These are phyloP conservation scores for Alopecurus myosuroides DNA, from an alignment of 176 grass and related monocot species.

Conservation along the genomic window DNA sequence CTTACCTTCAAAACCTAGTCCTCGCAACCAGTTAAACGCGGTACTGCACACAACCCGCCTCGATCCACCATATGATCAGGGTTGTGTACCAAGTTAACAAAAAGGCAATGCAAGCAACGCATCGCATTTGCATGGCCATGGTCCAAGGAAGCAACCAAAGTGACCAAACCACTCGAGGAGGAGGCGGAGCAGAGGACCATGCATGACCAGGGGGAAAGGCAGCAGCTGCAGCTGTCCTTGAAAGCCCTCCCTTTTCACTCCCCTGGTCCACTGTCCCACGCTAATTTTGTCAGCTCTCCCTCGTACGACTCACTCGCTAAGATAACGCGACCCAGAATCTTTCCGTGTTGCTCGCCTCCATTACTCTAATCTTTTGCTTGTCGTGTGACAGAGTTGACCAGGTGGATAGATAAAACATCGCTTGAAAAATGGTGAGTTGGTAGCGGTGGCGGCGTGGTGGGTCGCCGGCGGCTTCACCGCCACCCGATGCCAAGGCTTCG, in stretches of 20 bases:
- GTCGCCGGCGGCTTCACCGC: background rate
- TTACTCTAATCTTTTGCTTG: background rate
- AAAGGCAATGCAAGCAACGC: background rate
- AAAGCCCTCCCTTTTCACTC: background rate
- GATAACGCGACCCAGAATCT: background rate
- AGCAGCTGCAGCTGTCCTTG: background rate
- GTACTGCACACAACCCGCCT: background rate
- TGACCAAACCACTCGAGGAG: background rate
- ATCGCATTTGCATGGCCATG: background rate
- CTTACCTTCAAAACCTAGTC: background rate
- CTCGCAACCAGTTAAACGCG: background rate
- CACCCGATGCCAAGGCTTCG: background rate
- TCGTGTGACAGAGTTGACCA: slow-evolving; percentile 22
- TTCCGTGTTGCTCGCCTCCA: background rate
- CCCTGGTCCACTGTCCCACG: slow-evolving; percentile 19
- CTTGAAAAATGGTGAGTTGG: background rate
- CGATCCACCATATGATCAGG: background rate
- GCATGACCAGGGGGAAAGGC: background rate
- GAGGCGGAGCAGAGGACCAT: background rate
- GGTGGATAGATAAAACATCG: background rate
- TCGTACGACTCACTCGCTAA: background rate
- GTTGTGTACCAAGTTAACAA: background rate
- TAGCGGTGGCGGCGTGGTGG: background rate
- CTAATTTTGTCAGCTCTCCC: slow-evolving; percentile 25
- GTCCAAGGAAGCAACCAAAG: background rate